Evolutionary conservation across 306 rosid species (phyloP), one percentile per base, ranked within the genome.

Genomic region (Vigna unguiculata): DNA sequence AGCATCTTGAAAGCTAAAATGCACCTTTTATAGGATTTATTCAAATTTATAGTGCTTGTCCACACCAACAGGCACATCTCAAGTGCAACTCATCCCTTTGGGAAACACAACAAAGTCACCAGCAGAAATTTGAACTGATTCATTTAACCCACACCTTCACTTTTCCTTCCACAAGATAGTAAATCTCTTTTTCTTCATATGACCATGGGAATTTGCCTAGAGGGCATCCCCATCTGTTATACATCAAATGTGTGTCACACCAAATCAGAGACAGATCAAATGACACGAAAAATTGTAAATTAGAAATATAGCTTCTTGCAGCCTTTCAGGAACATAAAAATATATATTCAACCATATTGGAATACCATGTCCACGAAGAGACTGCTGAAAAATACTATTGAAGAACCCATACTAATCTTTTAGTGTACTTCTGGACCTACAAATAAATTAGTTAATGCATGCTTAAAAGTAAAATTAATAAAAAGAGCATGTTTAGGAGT

Each of bases 141-240:
- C 97, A 19, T 84, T 61, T 17, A 92, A 72, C 2, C 97, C 98
- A 53, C 2, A 95, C 97, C 82, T 87, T 92, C 76, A 92, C 97
- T 78, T 90, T 86, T 58, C 97, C 98, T 76, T 95, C 73, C 49
- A 95, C 80, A 82, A 95, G 83, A 79, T 85, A 95, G 79, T 96
- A 92, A 0, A 86, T 92, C 87, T 95, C 98, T 70, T 77, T 90
- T 14, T 89, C 87, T 24, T 90, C 90, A 75, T 88, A 95, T 7
- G 96, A 92, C 97, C 97, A 95, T 67, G 98, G 97, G 75, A 95
- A 95, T 53, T 92, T 95, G 83, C 97, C 92, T 10, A 97, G 96
- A 51, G 92, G 87, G 61, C 97, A 95, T 34, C 97, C 84, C 98
- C 98, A 95, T 80, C 98, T 94, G 83, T 48, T 66, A 45, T 24